phyloP scores from a whole-genome alignment of 148 eudicot genomes.

The Polygonum maritimum region DNA sequence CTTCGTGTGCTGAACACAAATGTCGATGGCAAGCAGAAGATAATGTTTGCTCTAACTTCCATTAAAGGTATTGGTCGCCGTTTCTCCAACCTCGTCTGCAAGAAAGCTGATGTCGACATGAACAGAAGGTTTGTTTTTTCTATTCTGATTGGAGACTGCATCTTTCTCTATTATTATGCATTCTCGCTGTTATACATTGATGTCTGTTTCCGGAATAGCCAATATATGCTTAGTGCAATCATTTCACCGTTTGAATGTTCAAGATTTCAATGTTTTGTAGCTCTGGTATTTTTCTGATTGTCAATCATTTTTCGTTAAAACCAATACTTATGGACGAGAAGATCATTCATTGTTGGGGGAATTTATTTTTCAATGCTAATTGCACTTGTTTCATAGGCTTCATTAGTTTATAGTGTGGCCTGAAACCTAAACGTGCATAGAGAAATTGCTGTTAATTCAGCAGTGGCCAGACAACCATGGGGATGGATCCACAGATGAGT shows the following conservation, averaged over 20 bases:
- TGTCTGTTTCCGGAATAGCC: not conserved
- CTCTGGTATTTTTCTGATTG: not conserved
- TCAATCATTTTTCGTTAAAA: not conserved
- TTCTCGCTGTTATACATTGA: not conserved
- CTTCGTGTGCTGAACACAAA: constrained; percentile 79
- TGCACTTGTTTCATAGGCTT: not conserved
- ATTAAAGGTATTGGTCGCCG: constrained; percentile 94
- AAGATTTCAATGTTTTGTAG: not conserved
- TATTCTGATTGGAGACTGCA: not conserved
- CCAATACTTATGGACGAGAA: not conserved
- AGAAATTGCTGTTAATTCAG: not conserved
- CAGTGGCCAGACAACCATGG: constrained; percentile 5
- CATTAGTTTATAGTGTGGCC: not conserved
- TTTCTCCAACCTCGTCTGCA: constrained; percentile 74
- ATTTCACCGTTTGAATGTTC: not conserved
- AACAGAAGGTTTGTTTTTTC: constrained; percentile 52
- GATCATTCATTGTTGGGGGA: not conserved
- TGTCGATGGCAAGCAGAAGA: constrained; percentile 83
- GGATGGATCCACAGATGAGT: not conserved
- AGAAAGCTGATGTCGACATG: constrained; percentile 85
- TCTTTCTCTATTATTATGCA: not conserved
- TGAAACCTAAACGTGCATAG: not conserved
- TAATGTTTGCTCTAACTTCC: constrained; percentile 81
- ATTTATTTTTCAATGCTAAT: not conserved
- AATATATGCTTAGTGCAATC: too few species aligned